phyloP scores from a whole-genome alignment of 2,329 filamentous ascomycete genomes.

The Diaporthe sp. region DNA sequence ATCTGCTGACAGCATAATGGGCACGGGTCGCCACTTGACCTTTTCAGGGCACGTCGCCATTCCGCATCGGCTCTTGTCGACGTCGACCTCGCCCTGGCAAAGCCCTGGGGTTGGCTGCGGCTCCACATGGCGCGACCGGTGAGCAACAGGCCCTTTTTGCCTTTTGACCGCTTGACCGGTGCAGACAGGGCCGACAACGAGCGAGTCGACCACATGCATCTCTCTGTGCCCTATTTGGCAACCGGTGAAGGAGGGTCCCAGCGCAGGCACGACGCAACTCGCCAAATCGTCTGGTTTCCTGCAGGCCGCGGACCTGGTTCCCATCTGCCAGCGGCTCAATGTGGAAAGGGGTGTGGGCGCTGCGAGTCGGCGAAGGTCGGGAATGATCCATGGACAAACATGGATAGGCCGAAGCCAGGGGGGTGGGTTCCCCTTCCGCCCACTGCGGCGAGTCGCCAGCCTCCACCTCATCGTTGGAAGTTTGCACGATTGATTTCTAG shows the following conservation, averaged over 20 bases:
- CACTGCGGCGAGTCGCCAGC: constrained; percentile 18
- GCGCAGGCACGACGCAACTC: constrained; percentile 15
- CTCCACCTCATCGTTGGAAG: neutral
- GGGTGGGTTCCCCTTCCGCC: neutral
- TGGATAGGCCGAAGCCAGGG: constrained; percentile 15
- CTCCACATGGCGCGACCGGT: constrained; percentile 31
- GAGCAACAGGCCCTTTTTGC: neutral
- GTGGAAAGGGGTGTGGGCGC: constrained; percentile 15
- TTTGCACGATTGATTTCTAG: constrained; percentile 1
- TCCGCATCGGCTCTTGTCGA: constrained; percentile 1
- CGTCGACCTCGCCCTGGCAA: neutral
- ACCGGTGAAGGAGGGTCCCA: constrained; percentile 22
- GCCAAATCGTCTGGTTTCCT: constrained; percentile 17
- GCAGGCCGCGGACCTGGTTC: constrained; percentile 4
- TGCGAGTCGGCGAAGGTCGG: constrained; percentile 11
- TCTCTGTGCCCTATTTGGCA: neutral
- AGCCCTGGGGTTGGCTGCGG: constrained; percentile 3
- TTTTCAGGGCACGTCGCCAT: neutral
- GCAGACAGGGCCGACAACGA: constrained; percentile 16
- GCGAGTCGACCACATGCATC: constrained; percentile 4
- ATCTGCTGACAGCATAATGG: constrained; percentile 24
- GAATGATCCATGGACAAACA: neutral
- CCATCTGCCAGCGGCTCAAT: constrained; percentile 21
- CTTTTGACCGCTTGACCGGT: constrained; percentile 33
- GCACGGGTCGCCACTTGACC: neutral